Evolutionary conservation across 805 yeast genomes (phyloP).

Genomic region (Schwanniomyces pseudopolymorphus): DNA sequence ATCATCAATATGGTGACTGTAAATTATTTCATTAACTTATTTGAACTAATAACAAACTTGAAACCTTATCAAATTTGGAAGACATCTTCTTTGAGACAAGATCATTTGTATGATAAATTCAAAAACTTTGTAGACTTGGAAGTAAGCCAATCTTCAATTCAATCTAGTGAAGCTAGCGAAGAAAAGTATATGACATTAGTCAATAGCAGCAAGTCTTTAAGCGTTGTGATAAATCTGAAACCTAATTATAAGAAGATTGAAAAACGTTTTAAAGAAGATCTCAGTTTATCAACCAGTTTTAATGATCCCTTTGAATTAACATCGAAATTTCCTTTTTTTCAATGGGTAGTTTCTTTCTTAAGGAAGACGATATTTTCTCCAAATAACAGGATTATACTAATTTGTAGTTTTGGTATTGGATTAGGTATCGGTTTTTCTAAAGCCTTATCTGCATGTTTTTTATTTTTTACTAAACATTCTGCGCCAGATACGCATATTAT

Average conservation of each 20-base stretch:
- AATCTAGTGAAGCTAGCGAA: background rate
- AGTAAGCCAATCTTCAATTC: constrained; percentile 5
- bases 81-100: constrained; percentile 29
- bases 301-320: constrained; percentile 33
- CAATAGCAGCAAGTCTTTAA: constrained; percentile 2
- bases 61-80: constrained; percentile 43
- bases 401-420: constrained; percentile 37
- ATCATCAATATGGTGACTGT: constrained; percentile 39
- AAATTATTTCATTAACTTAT: constrained; percentile 39
- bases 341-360: constrained; percentile 13
- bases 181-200: background rate
- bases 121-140: constrained; percentile 28
- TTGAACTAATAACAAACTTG: constrained; percentile 31
- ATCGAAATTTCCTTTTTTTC: constrained; percentile 20
- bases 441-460: constrained; percentile 17
- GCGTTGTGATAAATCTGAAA: constrained; percentile 18
- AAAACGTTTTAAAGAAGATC: constrained; percentile 26
- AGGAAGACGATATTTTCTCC: constrained; percentile 9
- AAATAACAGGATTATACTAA: constrained; percentile 17
- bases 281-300: constrained; percentile 21
- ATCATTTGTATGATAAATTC: constrained; percentile 22
- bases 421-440: constrained; percentile 35
- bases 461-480: background rate
- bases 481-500: background rate
- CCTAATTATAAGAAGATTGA: constrained; percentile 30